Base-by-base conservation (phyloP, 768 basidiomycete species). In the Lactarius pseudohatsudake region DNA sequence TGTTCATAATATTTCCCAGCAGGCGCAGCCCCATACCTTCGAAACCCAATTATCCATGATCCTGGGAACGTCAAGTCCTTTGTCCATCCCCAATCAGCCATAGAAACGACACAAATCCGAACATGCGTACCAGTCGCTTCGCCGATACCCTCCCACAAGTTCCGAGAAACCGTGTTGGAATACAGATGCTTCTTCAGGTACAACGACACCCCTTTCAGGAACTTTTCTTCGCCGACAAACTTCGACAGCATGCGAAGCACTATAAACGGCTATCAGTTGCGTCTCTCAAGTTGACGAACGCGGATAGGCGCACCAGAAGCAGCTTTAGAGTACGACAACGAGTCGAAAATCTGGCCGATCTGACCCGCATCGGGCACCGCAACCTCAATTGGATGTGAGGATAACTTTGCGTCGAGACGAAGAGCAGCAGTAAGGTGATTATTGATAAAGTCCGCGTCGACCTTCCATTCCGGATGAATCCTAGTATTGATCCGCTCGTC, bases 221-320 rank as follows among this genome's bases (percentile, higher is more conserved):
- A 97, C 64, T 78, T 82, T 7, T 94, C 92, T 76, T 97, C 89
- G 57, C 96, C 94, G 22, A 96, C 92, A 69, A 90, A 89, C 74
- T 86, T 86, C 26, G 88, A 86, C 63, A 98, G 80, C 96, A 98
- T 98, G 72, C 94, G 90, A 57, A 98, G 84, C n/a, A 97, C 96
- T 84, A 28, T 57, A 2, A 28, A 3, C 20, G 5, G 45, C 22
- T 43, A 28, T 61, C 20, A 60, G 41, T 15, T 13, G 43, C 36
- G 10, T 20, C 8, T 13, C 6, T 28, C 8, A 20, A 22, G n/a
- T 56, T 18, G 38, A 57, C 65, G n/a, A 47, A 43, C 11, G 47
- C 26, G 22, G 20, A 6, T 30, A 55, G 40, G 72, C 79, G 40
- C 70, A 90, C 89, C 86, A 32, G 89, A 90, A 16, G 86, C 90